Evolutionary conservation across 179 eudicot species (phyloP).

Genomic region (Pouteria campechiana): DNA sequence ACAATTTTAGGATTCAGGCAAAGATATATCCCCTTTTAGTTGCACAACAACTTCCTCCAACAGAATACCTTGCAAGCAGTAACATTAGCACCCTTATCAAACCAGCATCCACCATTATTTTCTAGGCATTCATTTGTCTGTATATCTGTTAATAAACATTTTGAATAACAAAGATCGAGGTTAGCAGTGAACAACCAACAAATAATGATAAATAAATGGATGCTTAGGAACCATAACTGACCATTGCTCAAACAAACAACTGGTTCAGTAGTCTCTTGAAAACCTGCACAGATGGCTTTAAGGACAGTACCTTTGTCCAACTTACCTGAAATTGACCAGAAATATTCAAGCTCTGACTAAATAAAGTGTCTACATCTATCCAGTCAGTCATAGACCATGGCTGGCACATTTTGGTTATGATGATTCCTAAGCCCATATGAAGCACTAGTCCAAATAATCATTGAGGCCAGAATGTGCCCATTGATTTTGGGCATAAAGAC

Average conservation of each 20-base stretch:
- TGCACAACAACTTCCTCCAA: too few species aligned
- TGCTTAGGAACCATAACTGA: slow-evolving; percentile 4
- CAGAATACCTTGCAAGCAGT: slow-evolving; percentile 88
- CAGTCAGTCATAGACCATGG: too few species aligned
- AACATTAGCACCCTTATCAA: slow-evolving; percentile 51
- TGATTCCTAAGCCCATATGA: too few species aligned
- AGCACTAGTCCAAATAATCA: too few species aligned
- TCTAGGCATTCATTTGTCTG: slow-evolving; percentile 89
- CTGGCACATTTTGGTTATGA: too few species aligned
- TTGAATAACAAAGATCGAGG: not conserved
- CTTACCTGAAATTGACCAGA: slow-evolving; percentile 44
- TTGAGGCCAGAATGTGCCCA: not conserved
- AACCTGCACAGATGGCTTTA: slow-evolving; percentile 89
- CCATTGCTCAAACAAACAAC: slow-evolving; percentile 65
- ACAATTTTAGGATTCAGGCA: too few species aligned
- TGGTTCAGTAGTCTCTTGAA: slow-evolving; percentile 95
- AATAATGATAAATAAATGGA: too few species aligned
- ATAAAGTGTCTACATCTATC: too few species aligned
- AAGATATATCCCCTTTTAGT: too few species aligned
- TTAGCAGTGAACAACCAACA: not conserved
- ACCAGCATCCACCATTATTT: slow-evolving; percentile 95
- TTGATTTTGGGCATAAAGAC: too few species aligned
- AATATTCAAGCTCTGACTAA: too few species aligned
- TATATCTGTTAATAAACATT: slow-evolving; percentile 34
- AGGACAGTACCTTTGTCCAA: slow-evolving; percentile 76